A percentile compares a stretch with the other conserved stretches of the same genome.
Conservation (phyloP, 805 yeast species). For the Candida tammaniensis region DNA sequence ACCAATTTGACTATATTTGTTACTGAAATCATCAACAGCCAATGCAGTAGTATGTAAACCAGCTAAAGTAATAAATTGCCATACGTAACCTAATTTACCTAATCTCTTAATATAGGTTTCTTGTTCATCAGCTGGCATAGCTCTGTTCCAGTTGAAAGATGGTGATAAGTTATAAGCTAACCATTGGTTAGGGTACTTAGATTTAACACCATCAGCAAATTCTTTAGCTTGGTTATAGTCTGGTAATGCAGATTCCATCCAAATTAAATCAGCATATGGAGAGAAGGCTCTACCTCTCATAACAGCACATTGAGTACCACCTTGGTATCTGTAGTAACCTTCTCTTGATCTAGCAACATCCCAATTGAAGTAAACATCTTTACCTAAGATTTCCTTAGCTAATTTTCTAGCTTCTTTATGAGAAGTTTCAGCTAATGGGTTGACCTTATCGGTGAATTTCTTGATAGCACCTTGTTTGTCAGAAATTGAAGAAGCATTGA, state of each 20-base stretch:
- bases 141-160: slow-evolving; percentile 96
- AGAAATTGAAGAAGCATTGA: slow-evolving; percentile 55
- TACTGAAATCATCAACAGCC: slow-evolving; percentile 82
- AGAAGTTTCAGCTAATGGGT: slow-evolving; percentile 74
- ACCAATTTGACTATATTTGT: slow-evolving; percentile 74
- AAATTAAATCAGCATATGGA: slow-evolving; percentile 90
- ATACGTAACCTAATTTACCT: slow-evolving; percentile 85
- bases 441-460: slow-evolving; percentile 64
- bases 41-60: slow-evolving; percentile 96
- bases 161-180: slow-evolving; percentile 95
- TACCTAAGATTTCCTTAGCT: slow-evolving; percentile 73
- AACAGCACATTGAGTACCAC: slow-evolving; percentile 96
- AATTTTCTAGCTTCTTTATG: slow-evolving; percentile 75
- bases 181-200: slow-evolving; percentile 86
- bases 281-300: slow-evolving; percentile 95
- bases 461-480: slow-evolving; percentile 63
- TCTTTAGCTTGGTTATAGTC: slow-evolving; percentile 91
- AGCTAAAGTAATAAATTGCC: slow-evolving; percentile 98
- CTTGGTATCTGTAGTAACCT: slow-evolving; percentile 93
- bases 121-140: slow-evolving; percentile 85
- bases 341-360: slow-evolving; percentile 92
- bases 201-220: slow-evolving; percentile 88
- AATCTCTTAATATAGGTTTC: slow-evolving; percentile 85
- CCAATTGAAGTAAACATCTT: slow-evolving; percentile 90
- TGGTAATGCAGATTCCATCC: slow-evolving; percentile 98